Conservation (phyloP, 169 alveolate genomes). For the Plasmodium cynomolgi region DNA sequence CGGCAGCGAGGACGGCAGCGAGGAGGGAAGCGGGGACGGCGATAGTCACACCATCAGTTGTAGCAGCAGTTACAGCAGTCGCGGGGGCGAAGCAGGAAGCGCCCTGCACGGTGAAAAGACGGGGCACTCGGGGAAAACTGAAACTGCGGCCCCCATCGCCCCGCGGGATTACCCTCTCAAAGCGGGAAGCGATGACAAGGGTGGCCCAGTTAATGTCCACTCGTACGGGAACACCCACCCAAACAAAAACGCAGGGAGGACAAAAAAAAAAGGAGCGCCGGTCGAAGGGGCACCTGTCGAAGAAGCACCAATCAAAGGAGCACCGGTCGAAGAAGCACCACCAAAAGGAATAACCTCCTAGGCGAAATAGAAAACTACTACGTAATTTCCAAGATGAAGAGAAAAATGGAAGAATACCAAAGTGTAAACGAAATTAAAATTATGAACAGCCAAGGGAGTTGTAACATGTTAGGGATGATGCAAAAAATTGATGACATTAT, state of each 20-base stretch:
- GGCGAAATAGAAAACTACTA: conserved; percentile 62
- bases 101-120: too few species aligned
- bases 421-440: conserved; percentile 34
- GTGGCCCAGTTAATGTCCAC: not conserved
- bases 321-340: not conserved
- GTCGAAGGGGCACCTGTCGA: not conserved
- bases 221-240: not conserved
- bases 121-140: too few species aligned
- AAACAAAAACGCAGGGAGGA: not conserved
- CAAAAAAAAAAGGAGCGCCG: not conserved
- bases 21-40: not conserved
- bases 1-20: not conserved
- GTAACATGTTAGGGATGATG: not conserved
- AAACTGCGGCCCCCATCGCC: not conserved
- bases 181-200: not conserved
- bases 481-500: conserved; percentile 34
- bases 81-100: not conserved
- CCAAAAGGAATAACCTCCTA: not conserved
- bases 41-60: not conserved
- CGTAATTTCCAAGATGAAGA: conserved; percentile 42
- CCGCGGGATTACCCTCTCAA: not conserved
- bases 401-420: conserved; percentile 67
- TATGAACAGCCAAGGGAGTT: conserved; percentile 32
- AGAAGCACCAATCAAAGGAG: not conserved
- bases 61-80: not conserved